Conservation (phyloP, 2,329 filamentous ascomycete genomes). For the Cordyceps cateniannulata region DNA sequence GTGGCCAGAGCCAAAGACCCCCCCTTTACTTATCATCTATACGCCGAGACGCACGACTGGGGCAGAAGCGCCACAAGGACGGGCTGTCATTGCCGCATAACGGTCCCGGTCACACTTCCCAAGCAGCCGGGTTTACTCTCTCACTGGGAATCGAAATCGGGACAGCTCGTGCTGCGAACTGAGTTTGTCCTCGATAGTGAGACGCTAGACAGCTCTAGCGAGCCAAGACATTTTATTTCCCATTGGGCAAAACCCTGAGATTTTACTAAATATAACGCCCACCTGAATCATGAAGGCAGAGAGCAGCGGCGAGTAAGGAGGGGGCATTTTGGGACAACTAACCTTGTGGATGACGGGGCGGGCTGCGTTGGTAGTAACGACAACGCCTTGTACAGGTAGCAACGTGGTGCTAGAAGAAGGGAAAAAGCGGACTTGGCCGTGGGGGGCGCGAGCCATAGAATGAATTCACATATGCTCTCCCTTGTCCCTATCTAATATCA, state of each 20-base stretch:
- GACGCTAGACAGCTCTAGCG: background rate
- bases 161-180: background rate
- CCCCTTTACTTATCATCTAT: conserved; percentile 11
- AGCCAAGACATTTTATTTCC: background rate
- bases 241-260: background rate
- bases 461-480: background rate
- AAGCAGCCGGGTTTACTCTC: background rate
- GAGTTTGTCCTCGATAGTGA: background rate
- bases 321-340: background rate
- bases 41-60: conserved; percentile 12
- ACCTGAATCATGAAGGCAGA: background rate
- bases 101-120: background rate
- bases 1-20: background rate
- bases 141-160: background rate
- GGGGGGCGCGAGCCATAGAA: background rate
- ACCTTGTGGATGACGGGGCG: background rate
- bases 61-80: conserved; percentile 10
- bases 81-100: conserved; percentile 3
- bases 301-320: background rate
- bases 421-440: background rate
- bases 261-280: background rate
- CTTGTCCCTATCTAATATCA: background rate
- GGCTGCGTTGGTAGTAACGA: background rate
- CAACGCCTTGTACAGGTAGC: background rate
- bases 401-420: conserved; percentile 7